phyloP scores from a whole-genome alignment of 2,329 filamentous ascomycete species.

The Ophiognomonia clavigignenti-juglandacearum region DNA sequence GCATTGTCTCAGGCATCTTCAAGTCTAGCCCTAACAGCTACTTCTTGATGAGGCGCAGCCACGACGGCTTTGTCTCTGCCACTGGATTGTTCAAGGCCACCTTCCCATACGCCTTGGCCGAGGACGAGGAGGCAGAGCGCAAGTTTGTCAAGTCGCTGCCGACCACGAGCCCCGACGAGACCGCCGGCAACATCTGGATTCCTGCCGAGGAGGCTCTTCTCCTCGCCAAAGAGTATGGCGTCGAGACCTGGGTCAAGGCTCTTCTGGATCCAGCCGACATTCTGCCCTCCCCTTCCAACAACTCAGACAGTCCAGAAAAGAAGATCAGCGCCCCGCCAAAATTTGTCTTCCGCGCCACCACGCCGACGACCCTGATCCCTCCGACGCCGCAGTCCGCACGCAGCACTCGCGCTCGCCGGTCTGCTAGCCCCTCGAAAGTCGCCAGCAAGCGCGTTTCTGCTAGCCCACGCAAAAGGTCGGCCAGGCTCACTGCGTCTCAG shows the following conservation, averaged over 20 bases:
- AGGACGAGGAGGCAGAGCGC: slow-evolving; percentile 72
- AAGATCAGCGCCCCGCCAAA: slow-evolving; percentile 77
- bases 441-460: slow-evolving; percentile 38
- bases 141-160: slow-evolving; percentile 78
- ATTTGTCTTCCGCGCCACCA: slow-evolving; percentile 42
- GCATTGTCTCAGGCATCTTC: slow-evolving; percentile 90
- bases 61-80: slow-evolving; percentile 78
- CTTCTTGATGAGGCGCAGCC: slow-evolving; percentile 90
- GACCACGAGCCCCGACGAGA: slow-evolving; percentile 83
- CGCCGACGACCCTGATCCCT: slow-evolving; percentile 39
- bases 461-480: slow-evolving; percentile 51
- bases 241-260: slow-evolving; percentile 84
- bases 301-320: slow-evolving; percentile 59
- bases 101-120: slow-evolving; percentile 69
- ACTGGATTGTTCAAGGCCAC: slow-evolving; percentile 92
- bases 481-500: slow-evolving; percentile 36
- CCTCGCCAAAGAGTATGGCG: slow-evolving; percentile 82
- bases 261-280: slow-evolving; percentile 86
- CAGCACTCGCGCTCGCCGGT: slow-evolving; percentile 48
- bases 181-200: slow-evolving; percentile 96
- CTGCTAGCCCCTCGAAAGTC: slow-evolving; percentile 51
- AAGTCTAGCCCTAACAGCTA: slow-evolving; percentile 85
- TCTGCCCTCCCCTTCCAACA: slow-evolving; percentile 46
- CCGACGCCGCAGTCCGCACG: slow-evolving; percentile 43
- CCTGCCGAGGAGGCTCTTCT: slow-evolving; percentile 74